Conservation (phyloP, 192 early-diverging fungal genomes). For the Coemansia asiatica region DNA sequence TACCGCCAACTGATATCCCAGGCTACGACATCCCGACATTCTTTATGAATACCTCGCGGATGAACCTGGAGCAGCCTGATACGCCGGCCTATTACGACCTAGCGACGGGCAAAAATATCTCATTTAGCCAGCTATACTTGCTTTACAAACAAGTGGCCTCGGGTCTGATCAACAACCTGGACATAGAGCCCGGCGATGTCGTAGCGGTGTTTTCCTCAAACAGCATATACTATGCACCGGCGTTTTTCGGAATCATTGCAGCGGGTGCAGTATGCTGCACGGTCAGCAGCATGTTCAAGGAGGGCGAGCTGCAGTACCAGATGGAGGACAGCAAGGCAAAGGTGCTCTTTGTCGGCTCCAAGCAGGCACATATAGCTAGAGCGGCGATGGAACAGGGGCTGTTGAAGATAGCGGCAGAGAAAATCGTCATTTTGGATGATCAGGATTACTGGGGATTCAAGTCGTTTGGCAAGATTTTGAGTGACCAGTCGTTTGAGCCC, state of each 20-base stretch:
- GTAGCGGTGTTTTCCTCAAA: constrained; percentile 38
- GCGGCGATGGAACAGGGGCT: constrained; percentile 8
- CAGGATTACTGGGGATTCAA: constrained; percentile 61
- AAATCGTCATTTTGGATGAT: constrained; percentile 51
- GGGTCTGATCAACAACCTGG: constrained; percentile 24
- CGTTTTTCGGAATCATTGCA: constrained; percentile 28
- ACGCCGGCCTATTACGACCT: constrained; percentile 28
- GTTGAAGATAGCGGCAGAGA: constrained; percentile 8
- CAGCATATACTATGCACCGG: constrained; percentile 29
- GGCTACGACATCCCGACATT: constrained; percentile 26
- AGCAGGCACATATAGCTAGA: constrained; percentile 41
- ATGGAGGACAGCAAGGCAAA: constrained; percentile 62
- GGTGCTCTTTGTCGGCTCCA: constrained; percentile 58
- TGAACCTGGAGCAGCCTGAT: constrained; percentile 9
- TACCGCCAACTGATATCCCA: constrained; percentile 28
- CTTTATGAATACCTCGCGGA: constrained; percentile 17
- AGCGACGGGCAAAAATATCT: constrained; percentile 14
- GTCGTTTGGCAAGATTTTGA: constrained; percentile 16
- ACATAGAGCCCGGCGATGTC: constrained; percentile 16
- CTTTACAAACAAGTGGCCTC: constrained; percentile 23
- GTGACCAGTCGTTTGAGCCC: constrained; percentile 10
- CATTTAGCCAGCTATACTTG: constrained; percentile 15
- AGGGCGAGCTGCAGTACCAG: constrained; percentile 70
- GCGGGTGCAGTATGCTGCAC: constrained; percentile 37
- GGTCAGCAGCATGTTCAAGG: constrained; percentile 51